Evolutionary conservation across 2,329 filamentous ascomycete species (phyloP).

Genomic region (Arthrobotrys musiformis): DNA sequence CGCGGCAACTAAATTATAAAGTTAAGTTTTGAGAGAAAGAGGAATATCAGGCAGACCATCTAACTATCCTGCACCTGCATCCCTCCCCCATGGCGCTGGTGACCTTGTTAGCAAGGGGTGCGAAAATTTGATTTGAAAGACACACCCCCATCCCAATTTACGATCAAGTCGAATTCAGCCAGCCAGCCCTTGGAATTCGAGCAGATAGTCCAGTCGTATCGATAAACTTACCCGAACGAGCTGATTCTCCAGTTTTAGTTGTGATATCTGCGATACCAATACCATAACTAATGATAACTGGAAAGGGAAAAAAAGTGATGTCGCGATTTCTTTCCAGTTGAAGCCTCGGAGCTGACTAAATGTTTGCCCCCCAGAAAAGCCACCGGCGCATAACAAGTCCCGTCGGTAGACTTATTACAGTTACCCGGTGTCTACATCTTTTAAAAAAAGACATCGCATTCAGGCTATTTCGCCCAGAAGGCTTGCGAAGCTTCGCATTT

Average conservation of each 20-base stretch:
- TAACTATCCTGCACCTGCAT: slow-evolving; percentile 10
- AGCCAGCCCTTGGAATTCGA: slow-evolving; percentile 16
- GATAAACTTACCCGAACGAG: slow-evolving; percentile 44
- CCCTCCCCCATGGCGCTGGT: slow-evolving; percentile 49
- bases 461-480: slow-evolving; percentile 52
- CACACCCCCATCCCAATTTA: slow-evolving; percentile 12
- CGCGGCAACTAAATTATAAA: slow-evolving; percentile 4
- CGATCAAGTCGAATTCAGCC: too few relatives aligned
- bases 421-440: not conserved
- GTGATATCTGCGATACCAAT: not conserved
- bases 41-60: slow-evolving; percentile 41
- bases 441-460: slow-evolving; percentile 25
- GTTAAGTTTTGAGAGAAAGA: too few relatives aligned
- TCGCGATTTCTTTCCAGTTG: slow-evolving; percentile 1
- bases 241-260: not conserved
- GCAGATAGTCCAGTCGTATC: slow-evolving; percentile 14
- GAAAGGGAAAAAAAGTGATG: not conserved
- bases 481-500: slow-evolving; percentile 47
- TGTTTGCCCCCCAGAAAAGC: not conserved
- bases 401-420: not conserved
- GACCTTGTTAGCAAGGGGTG: slow-evolving; percentile 49
- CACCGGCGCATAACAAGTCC: slow-evolving; percentile 3
- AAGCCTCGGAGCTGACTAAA: not conserved
- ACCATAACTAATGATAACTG: too few relatives aligned
- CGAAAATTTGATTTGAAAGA: slow-evolving; percentile 32